Conservation (phyloP, 176 grass and related monocot genomes). For the Thinopyrum elongatum region DNA sequence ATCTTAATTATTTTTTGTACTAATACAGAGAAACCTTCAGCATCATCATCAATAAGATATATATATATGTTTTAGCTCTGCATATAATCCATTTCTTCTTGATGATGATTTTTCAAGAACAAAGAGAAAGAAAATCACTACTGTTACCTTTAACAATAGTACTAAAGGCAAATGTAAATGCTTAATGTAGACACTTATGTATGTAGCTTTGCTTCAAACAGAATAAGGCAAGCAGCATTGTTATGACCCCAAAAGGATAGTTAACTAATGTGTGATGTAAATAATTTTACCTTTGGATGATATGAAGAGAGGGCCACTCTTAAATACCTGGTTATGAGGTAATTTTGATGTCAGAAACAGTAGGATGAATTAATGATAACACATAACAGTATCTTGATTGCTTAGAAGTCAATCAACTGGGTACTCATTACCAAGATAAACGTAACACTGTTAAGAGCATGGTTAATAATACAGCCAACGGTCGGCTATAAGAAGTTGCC, state of each 20-base stretch:
- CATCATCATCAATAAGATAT: neutral
- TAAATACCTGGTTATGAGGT: conserved; percentile 70
- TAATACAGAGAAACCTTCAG: neutral
- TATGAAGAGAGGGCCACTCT: conserved; percentile 97
- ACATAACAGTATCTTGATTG: neutral
- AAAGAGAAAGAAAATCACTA: neutral
- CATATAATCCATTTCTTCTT: neutral
- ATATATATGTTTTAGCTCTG: conserved; percentile 2
- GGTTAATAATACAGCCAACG: no score
- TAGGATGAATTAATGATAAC: neutral
- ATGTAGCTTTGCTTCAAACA: neutral
- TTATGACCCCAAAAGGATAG: neutral
- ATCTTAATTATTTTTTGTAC: neutral
- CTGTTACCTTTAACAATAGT: conserved; percentile 5
- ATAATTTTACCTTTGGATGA: conserved; percentile 90
- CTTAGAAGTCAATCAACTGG: neutral
- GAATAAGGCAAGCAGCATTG: neutral
- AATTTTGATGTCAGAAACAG: conserved; percentile 26
- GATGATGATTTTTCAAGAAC: neutral
- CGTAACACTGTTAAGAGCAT: neutral
- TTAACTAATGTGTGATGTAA: neutral
- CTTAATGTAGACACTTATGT: neutral
- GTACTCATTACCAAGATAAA: neutral
- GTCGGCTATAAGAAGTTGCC: no score
- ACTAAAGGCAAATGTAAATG: conserved; percentile 7